Evolutionary conservation across 2,329 filamentous ascomycete genomes (phyloP).

Genomic region (Juglanconis juglandina): DNA sequence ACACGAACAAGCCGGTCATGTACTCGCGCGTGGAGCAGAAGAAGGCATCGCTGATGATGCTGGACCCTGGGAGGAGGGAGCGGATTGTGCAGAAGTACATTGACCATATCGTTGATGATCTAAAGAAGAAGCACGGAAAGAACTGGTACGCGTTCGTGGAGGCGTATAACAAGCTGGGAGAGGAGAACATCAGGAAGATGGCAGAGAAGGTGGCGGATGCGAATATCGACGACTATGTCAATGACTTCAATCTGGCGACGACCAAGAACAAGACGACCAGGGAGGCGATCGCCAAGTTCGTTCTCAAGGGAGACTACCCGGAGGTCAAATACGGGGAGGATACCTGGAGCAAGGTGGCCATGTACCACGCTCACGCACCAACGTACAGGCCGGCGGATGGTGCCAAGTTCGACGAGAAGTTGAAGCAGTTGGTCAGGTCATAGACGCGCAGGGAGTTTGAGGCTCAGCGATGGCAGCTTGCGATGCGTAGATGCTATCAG

Average conservation of each 20-base stretch:
- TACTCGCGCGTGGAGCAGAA: constrained; percentile 32
- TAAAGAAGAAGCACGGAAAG: not conserved
- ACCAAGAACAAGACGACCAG: constrained; percentile 21
- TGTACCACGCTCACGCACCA: constrained; percentile 34
- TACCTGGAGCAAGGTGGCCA: constrained; percentile 29
- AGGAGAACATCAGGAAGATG: not conserved
- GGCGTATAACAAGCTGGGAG: not conserved
- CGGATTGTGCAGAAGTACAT: constrained; percentile 22
- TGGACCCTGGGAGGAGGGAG: constrained; percentile 18
- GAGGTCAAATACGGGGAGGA: constrained; percentile 27
- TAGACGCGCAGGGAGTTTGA: not conserved
- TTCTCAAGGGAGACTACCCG: constrained; percentile 37
- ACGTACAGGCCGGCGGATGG: constrained; percentile 27
- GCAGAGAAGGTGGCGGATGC: not conserved
- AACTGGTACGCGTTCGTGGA: constrained; percentile 12
- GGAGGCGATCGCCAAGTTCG: constrained; percentile 35
- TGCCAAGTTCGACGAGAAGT: constrained; percentile 28
- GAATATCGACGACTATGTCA: not conserved
- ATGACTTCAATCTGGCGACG: not conserved
- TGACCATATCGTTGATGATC: constrained; percentile 31
- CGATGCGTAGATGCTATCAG: not conserved
- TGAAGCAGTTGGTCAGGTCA: constrained; percentile 19
- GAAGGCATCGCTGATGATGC: constrained; percentile 19
- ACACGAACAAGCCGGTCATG: constrained; percentile 33
- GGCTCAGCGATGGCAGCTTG: not conserved